Evolutionary conservation across 2,329 filamentous ascomycete species (phyloP), one percentile per base, ranked within the genome.

Genomic region (Bipolaris oryzae): DNA sequence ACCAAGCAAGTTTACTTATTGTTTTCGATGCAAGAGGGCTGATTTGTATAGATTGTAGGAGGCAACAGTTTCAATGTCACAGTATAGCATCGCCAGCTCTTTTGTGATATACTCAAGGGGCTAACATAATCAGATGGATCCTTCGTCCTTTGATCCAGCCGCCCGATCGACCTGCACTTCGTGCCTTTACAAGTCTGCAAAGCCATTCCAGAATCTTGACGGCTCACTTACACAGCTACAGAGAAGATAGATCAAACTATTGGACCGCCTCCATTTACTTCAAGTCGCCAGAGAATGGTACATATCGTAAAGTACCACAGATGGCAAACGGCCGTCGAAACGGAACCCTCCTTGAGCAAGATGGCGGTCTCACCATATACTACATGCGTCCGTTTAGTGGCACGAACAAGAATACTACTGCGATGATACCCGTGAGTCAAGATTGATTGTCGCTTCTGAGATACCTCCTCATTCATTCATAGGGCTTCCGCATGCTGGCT

Each of bases 401-500:
- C 5, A 62, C 69, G 15, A 71, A 58, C 37, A 46, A 34, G 44
- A 62, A 58, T 1, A 58, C 61, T 16, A 72, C 70, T 9, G 69
- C 70, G 6, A 72, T 73, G 52, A 62, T 58, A 45, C 69, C 69
- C 7, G 69, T 72, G 33, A 25, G 67, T 60, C n/a, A 11, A 1
- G 13, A 25, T 37, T 31, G 31, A n/a, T 28, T 35, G 13, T 48
- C 25, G 3, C 28, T 13, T 33, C 2, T 44, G 4, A 13, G 67
- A 76, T 46, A 16, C 18, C 9, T 35, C 21, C 31, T 54, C 15
- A 49, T 15, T 15, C 10, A 2, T 20, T 11, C 15, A n/a, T 15
- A 54, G 51, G 66, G 79, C 9, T 81, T 81, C 74, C 77, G 79
- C 41, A 81, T 81, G 79, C 76, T 81, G 13, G 74, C 78, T 10